Percentiles rank a stretch among this genome's conserved stretches.
Evolutionary conservation across 164 flowering plant genomes (phyloP).

Genomic region (Vitis cinerea): DNA sequence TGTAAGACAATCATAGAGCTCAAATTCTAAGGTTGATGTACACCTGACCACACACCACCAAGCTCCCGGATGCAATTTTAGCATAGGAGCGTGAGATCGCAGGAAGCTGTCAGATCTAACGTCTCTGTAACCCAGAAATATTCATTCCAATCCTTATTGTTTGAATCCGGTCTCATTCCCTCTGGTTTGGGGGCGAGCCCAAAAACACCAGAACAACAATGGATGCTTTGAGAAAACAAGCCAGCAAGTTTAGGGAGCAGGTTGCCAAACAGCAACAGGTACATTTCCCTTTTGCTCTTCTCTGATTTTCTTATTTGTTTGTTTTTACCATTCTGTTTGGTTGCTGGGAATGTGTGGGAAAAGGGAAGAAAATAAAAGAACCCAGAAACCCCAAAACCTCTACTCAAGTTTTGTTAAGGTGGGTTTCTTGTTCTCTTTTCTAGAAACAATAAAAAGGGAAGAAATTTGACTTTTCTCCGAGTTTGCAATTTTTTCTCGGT

Average conservation of each 20-base stretch:
- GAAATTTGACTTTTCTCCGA: no score
- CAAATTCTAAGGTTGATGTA: no score
- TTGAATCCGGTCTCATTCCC: no score
- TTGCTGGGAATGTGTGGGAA: not conserved
- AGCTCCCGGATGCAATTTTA: no score
- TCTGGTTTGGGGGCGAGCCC: no score
- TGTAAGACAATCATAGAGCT: no score
- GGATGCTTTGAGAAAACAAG: conserved; percentile 85
- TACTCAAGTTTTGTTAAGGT: no score
- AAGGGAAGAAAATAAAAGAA: not conserved
- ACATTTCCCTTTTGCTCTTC: not conserved
- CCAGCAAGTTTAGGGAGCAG: conserved; percentile 77
- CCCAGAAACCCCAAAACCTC: not conserved
- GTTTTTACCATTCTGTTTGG: not conserved
- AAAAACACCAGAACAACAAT: conserved; percentile 21
- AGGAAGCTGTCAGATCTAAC: no score
- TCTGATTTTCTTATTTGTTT: not conserved
- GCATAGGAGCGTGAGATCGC: no score
- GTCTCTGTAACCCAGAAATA: no score
- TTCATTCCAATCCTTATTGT: no score
- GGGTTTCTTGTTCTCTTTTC: not conserved
- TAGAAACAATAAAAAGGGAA: not conserved
- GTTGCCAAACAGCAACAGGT: conserved; percentile 90
- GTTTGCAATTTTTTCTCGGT: not conserved
- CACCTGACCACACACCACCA: no score